Percentiles rank a stretch among this genome's conserved stretches.
Conservation (phyloP, 2,329 filamentous ascomycete species). For the Cladosporium sp. region DNA sequence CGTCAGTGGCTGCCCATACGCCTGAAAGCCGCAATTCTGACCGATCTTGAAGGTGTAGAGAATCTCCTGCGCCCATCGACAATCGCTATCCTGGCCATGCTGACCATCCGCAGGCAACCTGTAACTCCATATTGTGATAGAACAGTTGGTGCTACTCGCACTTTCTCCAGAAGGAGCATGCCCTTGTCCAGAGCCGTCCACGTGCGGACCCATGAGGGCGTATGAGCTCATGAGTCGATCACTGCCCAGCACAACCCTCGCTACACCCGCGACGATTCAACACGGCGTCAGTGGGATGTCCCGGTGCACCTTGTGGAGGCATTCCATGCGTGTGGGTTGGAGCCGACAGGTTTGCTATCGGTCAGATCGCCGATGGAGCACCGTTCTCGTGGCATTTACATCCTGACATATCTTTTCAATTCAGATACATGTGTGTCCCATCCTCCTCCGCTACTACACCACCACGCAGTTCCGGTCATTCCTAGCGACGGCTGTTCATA, state of each 20-base stretch:
- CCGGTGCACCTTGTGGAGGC: neutral
- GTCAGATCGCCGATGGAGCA: neutral
- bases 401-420: neutral
- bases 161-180: neutral
- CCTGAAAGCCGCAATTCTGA: neutral
- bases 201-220: neutral
- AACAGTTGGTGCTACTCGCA: neutral
- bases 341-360: neutral
- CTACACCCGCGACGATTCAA: neutral
- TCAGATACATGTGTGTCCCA: neutral
- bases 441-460: neutral
- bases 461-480: neutral
- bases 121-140: neutral
- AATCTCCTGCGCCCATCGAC: neutral
- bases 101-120: neutral
- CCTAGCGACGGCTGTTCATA: no score
- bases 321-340: neutral
- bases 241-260: neutral
- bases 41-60: neutral
- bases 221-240: neutral
- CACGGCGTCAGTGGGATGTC: neutral
- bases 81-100: slow-evolving; percentile 1
- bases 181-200: neutral
- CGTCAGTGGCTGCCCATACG: neutral
- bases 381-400: neutral